Evolutionary conservation across 306 rosid genomes (phyloP).

Genomic region (Malus asiatica): DNA sequence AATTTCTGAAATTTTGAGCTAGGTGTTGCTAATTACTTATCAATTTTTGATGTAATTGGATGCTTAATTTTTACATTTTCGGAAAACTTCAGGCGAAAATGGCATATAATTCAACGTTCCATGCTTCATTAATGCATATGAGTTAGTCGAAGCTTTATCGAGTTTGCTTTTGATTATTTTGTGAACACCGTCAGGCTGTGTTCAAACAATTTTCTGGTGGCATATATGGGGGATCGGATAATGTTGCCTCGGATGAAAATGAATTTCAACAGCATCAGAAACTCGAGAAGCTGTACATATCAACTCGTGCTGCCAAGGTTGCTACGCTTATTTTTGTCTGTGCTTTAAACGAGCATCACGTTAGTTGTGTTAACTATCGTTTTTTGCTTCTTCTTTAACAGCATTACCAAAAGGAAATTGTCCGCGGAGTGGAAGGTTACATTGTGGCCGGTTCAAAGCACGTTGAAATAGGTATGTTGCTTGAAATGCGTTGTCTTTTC

Average conservation of each 20-base stretch:
- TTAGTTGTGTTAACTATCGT: not conserved
- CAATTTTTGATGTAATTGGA: not conserved
- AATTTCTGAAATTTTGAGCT: not conserved
- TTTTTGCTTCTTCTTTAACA: slow-evolving; percentile 13
- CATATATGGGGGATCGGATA: slow-evolving; percentile 78
- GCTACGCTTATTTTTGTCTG: slow-evolving; percentile 14
- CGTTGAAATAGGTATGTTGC: slow-evolving; percentile 62
- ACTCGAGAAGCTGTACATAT: slow-evolving; percentile 73
- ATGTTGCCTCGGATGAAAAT: slow-evolving; percentile 49
- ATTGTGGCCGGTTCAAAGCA: slow-evolving; percentile 80
- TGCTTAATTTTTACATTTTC: not conserved
- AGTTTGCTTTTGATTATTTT: not conserved
- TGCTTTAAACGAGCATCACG: not conserved
- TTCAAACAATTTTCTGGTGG: slow-evolving; percentile 83
- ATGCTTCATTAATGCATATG: not conserved
- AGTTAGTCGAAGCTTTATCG: not conserved
- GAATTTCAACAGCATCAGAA: slow-evolving; percentile 79
- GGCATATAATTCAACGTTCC: not conserved
- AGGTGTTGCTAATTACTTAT: not conserved
- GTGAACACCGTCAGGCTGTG: slow-evolving; percentile 40
- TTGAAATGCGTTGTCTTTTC: not conserved
- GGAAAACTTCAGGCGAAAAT: not conserved
- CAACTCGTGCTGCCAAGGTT: slow-evolving; percentile 90
- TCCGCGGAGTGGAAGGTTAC: slow-evolving; percentile 86
- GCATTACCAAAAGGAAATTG: slow-evolving; percentile 90